A percentile compares a stretch with the other conserved stretches of the same genome.
Conservation (phyloP, 345 rosid genomes). For the Tarenaya hassleriana region DNA sequence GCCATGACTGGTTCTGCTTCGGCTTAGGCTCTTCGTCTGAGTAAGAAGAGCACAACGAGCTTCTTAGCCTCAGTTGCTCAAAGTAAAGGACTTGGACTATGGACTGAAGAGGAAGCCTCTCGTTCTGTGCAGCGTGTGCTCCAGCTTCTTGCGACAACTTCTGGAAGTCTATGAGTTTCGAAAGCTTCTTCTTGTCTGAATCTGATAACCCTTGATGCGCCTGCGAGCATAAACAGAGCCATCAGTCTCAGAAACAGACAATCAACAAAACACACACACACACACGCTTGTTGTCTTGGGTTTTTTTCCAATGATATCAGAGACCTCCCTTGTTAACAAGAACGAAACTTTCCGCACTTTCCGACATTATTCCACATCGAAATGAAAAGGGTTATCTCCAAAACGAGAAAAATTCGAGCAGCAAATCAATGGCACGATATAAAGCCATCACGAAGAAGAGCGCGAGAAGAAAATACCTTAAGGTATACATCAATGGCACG, state of each 20-base stretch:
- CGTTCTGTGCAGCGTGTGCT: slow-evolving; percentile 96
- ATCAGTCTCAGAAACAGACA: not conserved
- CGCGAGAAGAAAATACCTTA: slow-evolving; percentile 48
- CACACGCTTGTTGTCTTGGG: too few relatives aligned
- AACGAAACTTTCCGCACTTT: too few relatives aligned
- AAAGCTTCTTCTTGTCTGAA: slow-evolving; percentile 72
- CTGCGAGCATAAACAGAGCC: slow-evolving; percentile 31
- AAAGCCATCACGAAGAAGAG: too few relatives aligned
- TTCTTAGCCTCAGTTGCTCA: slow-evolving; percentile 86
- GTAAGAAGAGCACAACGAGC: slow-evolving; percentile 56
- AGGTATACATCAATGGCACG: slow-evolving; percentile 89
- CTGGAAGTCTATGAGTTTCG: slow-evolving; percentile 83
- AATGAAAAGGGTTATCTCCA: too few relatives aligned
- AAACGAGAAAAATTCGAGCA: too few relatives aligned
- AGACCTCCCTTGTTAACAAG: too few relatives aligned
- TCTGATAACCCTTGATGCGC: slow-evolving; percentile 74
- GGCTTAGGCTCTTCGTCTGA: slow-evolving; percentile 67
- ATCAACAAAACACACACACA: too few relatives aligned
- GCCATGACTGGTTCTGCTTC: slow-evolving; percentile 60
- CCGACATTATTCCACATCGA: not conserved
- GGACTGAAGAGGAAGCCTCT: slow-evolving; percentile 90
- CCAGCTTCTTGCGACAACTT: slow-evolving; percentile 97
- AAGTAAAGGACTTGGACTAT: slow-evolving; percentile 95
- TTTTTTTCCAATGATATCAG: too few relatives aligned
- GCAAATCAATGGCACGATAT: too few relatives aligned